Base-by-base conservation (phyloP, 495 filamentous ascomycete genomes). In the Ramalina intermedia region DNA sequence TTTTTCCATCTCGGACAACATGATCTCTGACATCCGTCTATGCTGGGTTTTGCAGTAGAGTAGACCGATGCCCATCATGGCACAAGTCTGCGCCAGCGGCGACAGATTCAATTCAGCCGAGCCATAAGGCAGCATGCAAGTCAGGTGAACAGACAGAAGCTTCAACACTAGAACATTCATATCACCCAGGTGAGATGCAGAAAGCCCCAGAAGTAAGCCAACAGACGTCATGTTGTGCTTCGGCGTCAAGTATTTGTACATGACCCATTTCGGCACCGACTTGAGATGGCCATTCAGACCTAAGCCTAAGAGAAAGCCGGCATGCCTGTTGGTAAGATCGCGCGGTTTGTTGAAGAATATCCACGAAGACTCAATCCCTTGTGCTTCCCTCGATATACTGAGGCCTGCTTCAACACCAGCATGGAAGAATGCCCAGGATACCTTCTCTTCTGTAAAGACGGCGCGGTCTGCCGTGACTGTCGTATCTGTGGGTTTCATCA, bases 171-270 rank as follows among this genome's bases (percentile, higher is more conserved):
- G 73, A 1, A 83, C 86, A 58, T 99, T 89, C 93, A 95, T 96
- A 20, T 88, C 96, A 7, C 91, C 91, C 41, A 96, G 67, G 60
- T 93, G 91, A 8, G 90, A 95, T 11, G 85, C 93, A 2, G 93
- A 87, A 45, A 98, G 70, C 23, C 91, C 91, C 8, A 99, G 72
- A 39, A 99, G 74, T 17, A 99, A 72, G 9, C 93, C 91, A 51
- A 99, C 93, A 6, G 91, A 96, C 11, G 90, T 96, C 90, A 96
- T 96, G 36, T 88, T 89, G 64, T 98, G 91, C 60, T 98, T 98
- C 2, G 91, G 91, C 0, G 91, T 96, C 26, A 98, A 66, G 53
- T 98, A 98, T 66, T 94, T 96, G 76, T 95, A 98, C 39, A 89
- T 88, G 21, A 96, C 83, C 93, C 93, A 96, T 65, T 95, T 96